Base-by-base conservation (phyloP, 495 filamentous ascomycete species). In the Podospora appendiculata region DNA sequence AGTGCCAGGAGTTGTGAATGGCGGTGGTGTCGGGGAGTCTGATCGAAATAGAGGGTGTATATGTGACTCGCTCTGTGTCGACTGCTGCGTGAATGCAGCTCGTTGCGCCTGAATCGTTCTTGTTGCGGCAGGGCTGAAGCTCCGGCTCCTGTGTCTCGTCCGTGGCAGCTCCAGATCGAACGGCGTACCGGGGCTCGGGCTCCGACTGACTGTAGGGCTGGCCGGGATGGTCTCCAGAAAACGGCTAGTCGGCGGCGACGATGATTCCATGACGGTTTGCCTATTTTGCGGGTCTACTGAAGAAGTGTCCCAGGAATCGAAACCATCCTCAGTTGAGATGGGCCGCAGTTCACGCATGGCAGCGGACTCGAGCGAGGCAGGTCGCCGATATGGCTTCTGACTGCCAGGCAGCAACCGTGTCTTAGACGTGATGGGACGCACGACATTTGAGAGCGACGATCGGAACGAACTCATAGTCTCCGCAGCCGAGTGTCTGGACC, bases 11-110 rank as follows among this genome's bases (percentile, higher is more conserved):
- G 82, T 84, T 0, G 79, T 77, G 7, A 78, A 76, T 0, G 88
- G 84, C 11, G 86, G 85, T 9, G 86, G 86, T 0, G 74, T 79
- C 0, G 87, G 85, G 41, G 82, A 88, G 56, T 83, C 84, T 1
- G 83, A 82, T 49, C 89, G 80, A 69, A 95, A 93, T 10, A 95
- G 77, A 1, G 89, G 89, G 61, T 95, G 89, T 52, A 95, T 93
- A 60, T 91, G 81, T 12, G 83, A 77, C 63, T 93, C 86, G 61
- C 76, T 78, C 35, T 73, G 60, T 0, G 64, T 67, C 6, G 60
- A 53, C 11, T 68, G 61, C 36, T 68, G 68, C 11, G 66, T 72
- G 47, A 70, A 56, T 17, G 60, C 57, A 4, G 64, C 58, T 32
- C 67, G 64, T 11, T 66, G 63, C 13, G 63, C 59, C 13, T 62